These are phyloP conservation scores for Sphaerobolus stellatus DNA, from an alignment of 1,284 basidiomycete species.

Conservation along the genomic window DNA sequence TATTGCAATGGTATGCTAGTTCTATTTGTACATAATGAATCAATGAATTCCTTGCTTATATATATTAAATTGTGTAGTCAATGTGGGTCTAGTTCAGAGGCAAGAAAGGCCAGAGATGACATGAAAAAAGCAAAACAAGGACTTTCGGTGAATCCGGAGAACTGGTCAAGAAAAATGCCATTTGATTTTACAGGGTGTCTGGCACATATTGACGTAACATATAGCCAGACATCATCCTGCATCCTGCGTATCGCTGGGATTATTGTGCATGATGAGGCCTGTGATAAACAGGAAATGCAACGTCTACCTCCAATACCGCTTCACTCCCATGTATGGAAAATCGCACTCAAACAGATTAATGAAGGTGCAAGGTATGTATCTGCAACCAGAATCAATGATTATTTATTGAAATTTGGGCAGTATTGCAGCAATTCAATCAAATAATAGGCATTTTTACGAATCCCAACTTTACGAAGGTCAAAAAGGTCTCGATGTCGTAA, in stretches of 20 bases:
- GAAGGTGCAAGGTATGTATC: slow-evolving; percentile 22
- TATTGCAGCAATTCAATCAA: slow-evolving; percentile 15
- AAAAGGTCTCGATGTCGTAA: slow-evolving; percentile 11
- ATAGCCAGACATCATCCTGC: neutral
- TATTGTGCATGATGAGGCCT: slow-evolving; percentile 26
- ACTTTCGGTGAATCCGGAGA: neutral
- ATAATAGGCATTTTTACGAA: slow-evolving; percentile 12
- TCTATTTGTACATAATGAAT: neutral
- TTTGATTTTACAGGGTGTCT: slow-evolving; percentile 24
- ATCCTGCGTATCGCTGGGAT: slow-evolving; percentile 21
- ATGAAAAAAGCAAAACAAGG: neutral
- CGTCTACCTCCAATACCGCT: slow-evolving; percentile 29
- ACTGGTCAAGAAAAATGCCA: neutral
- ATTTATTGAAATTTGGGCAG: slow-evolving; percentile 8
- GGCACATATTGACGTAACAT: slow-evolving; percentile 34
- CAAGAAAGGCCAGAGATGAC: neutral
- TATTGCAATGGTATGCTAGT: neutral
- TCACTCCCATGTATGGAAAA: slow-evolving; percentile 30
- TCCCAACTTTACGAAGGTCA: slow-evolving; percentile 14
- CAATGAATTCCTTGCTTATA: neutral
- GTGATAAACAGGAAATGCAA: slow-evolving; percentile 17
- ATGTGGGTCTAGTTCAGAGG: neutral
- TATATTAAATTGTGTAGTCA: neutral
- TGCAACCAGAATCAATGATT: neutral
- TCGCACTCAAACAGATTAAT: slow-evolving; percentile 28